Evolutionary conservation across 2,329 filamentous ascomycete species (phyloP), one percentile per base, ranked within the genome.

Genomic region (Acarospora socialis): DNA sequence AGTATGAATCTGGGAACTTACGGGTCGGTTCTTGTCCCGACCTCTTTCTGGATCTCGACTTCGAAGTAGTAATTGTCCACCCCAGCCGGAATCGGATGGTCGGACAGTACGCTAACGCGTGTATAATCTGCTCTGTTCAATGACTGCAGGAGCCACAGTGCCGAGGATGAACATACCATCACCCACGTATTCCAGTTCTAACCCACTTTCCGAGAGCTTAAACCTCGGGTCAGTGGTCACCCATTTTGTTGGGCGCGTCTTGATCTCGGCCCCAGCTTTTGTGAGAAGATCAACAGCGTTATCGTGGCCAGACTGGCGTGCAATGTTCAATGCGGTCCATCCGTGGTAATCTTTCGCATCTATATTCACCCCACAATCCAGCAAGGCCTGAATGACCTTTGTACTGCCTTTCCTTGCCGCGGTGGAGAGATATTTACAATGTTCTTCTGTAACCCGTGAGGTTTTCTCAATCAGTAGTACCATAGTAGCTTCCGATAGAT

Each of bases 51-150:
- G 15, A 36, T 36, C 19, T 33, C 30, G 12, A 37, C 23, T 18
- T 39, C 37, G 20, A 30, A 39, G 23, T 37, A 37, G 18, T 24
- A 37, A 9, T 14, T n/a, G 15, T 33, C 21, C 5, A 34, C 13
- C 12, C 37, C 37, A 15, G 34, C 37, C 15, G 34, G 34, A 12
- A 37, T 32, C 9, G 35, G 34, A 29, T 39, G 35, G 16, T 39
- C 21, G 30, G 34, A 27, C 8, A 34, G 30, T 9, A 36, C 19
- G 7, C 24, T 15, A 10, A 22, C 21, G 23, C 4, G 12, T 17
- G 22, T 3, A 4, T n/a, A n/a, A n/a, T n/a, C n/a, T n/a, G n/a
- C n/a, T n/a, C n/a, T n/a, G n/a, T n/a, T n/a, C n/a, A n/a, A n/a
- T n/a, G n/a, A n/a, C n/a, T n/a, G n/a, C n/a, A n/a, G n/a, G n/a